These are phyloP conservation scores for Fraxinus nigra DNA, from an alignment of 305 asterid species.

Conservation along the genomic window DNA sequence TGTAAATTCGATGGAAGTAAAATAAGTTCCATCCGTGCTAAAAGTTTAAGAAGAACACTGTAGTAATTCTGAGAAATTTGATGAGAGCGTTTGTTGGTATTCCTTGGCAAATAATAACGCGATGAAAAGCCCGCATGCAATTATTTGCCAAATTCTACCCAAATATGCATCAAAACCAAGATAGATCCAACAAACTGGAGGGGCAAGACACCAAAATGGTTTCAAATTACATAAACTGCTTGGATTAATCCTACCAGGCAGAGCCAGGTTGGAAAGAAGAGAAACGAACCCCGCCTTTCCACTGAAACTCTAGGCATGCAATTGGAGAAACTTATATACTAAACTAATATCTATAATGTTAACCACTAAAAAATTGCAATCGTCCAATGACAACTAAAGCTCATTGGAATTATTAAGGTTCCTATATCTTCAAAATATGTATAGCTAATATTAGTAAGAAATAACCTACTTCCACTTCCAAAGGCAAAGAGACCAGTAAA, in stretches of 20 bases:
- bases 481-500: too few relatives aligned
- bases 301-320: not conserved
- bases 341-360: not conserved
- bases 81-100: not conserved
- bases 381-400: too few relatives aligned
- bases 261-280: not conserved
- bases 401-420: too few relatives aligned
- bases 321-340: not conserved
- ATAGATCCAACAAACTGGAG: not conserved
- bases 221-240: not conserved
- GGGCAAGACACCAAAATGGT: not conserved
- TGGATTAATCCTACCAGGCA: not conserved
- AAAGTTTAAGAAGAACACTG: too few relatives aligned
- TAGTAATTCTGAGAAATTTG: too few relatives aligned
- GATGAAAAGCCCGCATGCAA: not conserved
- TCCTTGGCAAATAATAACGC: not conserved
- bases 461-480: too few relatives aligned
- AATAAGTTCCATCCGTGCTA: not conserved
- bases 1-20: constrained; percentile 1
- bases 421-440: too few relatives aligned
- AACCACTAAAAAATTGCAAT: too few relatives aligned
- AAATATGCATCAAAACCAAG: not conserved
- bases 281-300: not conserved
- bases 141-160: not conserved
- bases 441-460: too few relatives aligned